Evolutionary conservation across 805 yeast genomes (phyloP).

Genomic region (Spathaspora girioi): DNA sequence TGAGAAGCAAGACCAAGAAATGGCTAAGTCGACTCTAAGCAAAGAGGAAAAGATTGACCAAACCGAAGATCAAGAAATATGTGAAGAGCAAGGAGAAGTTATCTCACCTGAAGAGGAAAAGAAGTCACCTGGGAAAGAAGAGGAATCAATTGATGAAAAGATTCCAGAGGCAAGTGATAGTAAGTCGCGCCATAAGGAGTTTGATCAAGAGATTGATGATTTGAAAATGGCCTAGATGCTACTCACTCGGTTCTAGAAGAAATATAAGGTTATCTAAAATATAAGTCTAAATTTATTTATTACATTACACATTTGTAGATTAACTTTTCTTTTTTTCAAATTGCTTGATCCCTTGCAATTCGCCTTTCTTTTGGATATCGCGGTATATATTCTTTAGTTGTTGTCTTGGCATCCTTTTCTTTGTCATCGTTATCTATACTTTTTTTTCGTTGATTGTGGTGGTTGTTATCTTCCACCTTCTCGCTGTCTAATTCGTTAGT

Average conservation of each 20-base stretch:
- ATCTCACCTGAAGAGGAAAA: background rate
- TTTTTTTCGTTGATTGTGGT: background rate
- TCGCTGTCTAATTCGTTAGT: background rate
- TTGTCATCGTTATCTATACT: background rate
- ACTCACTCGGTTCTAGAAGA: background rate
- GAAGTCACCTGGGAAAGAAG: background rate
- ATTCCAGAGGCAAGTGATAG: no score
- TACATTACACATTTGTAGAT: background rate
- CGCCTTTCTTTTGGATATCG: background rate
- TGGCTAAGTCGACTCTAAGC: no score
- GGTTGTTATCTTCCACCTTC: background rate
- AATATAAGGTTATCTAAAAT: background rate
- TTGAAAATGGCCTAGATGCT: no score
- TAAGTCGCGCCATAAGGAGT: no score
- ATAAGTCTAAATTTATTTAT: background rate
- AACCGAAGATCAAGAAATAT: slow-evolving; percentile 56
- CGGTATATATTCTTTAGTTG: background rate
- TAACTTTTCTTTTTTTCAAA: background rate
- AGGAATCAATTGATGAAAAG: no score
- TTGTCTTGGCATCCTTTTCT: background rate
- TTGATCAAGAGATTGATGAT: no score
- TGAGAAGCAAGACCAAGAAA: slow-evolving; percentile 22
- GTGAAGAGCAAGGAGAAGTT: slow-evolving; percentile 18
- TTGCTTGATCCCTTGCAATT: background rate
- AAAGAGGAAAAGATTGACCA: slow-evolving; percentile 47